phyloP scores from a whole-genome alignment of 257 asterid genomes.

The Scutellaria minor region DNA sequence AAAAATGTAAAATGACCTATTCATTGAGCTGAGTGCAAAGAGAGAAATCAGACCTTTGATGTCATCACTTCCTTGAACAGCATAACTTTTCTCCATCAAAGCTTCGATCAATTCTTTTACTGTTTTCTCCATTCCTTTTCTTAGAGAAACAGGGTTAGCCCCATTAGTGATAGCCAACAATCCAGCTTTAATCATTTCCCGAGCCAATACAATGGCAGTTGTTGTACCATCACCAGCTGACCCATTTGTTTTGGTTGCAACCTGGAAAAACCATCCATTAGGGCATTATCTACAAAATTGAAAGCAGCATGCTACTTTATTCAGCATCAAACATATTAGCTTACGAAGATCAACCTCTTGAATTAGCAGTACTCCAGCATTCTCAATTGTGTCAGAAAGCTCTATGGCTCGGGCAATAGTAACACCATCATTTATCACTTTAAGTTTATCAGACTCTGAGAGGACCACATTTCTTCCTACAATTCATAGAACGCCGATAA shows the following conservation, averaged over 20 bases:
- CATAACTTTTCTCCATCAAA: constrained; percentile 65
- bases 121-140: constrained; percentile 87
- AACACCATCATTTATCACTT: constrained; percentile 93
- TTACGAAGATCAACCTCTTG: constrained; percentile 63
- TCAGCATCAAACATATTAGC: background rate
- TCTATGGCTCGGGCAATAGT: constrained; percentile 92
- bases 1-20: background rate
- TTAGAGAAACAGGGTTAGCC: constrained; percentile 79
- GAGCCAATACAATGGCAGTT: constrained; percentile 89
- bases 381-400: constrained; percentile 88
- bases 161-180: constrained; percentile 82
- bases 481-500: constrained; percentile 26
- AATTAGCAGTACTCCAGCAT: constrained; percentile 77
- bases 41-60: constrained; percentile 60
- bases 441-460: constrained; percentile 63
- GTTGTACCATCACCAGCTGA: constrained; percentile 97
- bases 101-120: constrained; percentile 58
- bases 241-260: constrained; percentile 80
- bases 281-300: constrained; percentile 11
- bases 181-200: constrained; percentile 84
- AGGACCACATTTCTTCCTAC: constrained; percentile 90
- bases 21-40: constrained; percentile 5
- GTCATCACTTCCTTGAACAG: constrained; percentile 69
- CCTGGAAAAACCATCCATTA: constrained; percentile 54
- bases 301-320: constrained; percentile 1